Percentiles rank a stretch among this genome's conserved stretches.
These are phyloP conservation scores for Prunella vulgaris DNA, from an alignment of 257 asterid genomes.

Conservation along the genomic window DNA sequence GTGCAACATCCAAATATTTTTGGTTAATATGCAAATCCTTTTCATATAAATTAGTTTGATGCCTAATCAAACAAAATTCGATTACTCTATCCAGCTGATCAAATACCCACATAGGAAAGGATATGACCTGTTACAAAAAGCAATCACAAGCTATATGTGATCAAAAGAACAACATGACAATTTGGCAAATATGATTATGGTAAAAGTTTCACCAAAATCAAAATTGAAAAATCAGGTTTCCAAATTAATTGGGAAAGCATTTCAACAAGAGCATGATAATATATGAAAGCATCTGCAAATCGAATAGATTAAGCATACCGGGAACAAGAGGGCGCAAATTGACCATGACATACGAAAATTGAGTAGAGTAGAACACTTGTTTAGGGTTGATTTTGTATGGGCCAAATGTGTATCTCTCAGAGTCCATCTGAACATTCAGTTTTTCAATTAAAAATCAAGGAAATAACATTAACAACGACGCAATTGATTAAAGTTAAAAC, in stretches of 20 bases:
- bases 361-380: slow-evolving; percentile 69
- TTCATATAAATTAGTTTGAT: background rate
- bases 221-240: background rate
- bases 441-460: background rate
- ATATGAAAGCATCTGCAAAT: background rate
- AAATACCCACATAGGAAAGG: slow-evolving; percentile 40
- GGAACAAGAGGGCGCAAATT: slow-evolving; percentile 85
- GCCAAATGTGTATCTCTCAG: slow-evolving; percentile 56
- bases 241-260: background rate
- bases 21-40: background rate
- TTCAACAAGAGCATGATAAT: too few species aligned
- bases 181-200: background rate
- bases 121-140: slow-evolving; percentile 82
- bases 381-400: slow-evolving; percentile 59
- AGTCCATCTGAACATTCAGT: slow-evolving; percentile 48
- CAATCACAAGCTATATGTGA: slow-evolving; percentile 10
- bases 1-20: background rate
- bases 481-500: background rate
- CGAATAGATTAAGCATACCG: slow-evolving; percentile 36
- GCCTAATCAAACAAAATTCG: slow-evolving; percentile 1
- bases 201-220: background rate
- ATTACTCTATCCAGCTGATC: background rate
- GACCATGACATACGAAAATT: slow-evolving; percentile 72
- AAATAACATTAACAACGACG: background rate
- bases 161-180: slow-evolving; percentile 6